These are phyloP conservation scores for Puccinia horiana DNA, from an alignment of 1,284 basidiomycete species.

Conservation along the genomic window DNA sequence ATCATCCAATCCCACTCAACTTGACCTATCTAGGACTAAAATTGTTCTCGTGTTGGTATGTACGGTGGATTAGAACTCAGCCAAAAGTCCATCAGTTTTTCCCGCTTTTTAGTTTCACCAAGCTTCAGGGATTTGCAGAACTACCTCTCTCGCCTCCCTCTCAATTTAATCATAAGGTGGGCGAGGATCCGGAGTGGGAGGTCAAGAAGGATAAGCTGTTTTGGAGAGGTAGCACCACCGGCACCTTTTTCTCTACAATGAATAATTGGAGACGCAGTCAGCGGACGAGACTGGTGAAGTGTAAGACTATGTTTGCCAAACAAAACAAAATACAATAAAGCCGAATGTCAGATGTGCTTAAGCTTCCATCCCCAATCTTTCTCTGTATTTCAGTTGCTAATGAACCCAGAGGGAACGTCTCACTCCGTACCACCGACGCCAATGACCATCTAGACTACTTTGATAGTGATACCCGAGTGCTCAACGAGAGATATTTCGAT, in stretches of 20 bases:
- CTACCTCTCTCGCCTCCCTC: constrained; percentile 27
- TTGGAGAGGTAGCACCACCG: constrained; percentile 58
- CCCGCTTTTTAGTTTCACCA: constrained; percentile 38
- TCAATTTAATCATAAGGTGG: constrained; percentile 49
- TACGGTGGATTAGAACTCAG: constrained; percentile 11
- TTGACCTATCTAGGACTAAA: neutral
- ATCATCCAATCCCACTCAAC: too few species aligned
- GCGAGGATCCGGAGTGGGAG: constrained; percentile 61
- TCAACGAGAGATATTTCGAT: constrained; percentile 53
- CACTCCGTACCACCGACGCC: constrained; percentile 17
- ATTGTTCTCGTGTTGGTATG: neutral
- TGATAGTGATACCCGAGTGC: constrained; percentile 11
- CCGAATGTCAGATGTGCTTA: neutral
- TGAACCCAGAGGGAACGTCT: constrained; percentile 23
- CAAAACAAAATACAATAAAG: neutral
- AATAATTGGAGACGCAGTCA: constrained; percentile 38
- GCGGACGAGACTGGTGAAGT: constrained; percentile 28
- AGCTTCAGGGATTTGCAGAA: constrained; percentile 40
- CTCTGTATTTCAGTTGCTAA: constrained; percentile 17
- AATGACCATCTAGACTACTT: constrained; percentile 24
- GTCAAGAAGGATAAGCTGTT: constrained; percentile 60
- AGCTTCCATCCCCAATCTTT: neutral
- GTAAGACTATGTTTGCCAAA: neutral
- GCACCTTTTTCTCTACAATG: constrained; percentile 6
- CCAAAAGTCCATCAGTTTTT: constrained; percentile 41